Conservation (phyloP, 2,329 filamentous ascomycete species). For the Davidsoniella eucalypti region DNA sequence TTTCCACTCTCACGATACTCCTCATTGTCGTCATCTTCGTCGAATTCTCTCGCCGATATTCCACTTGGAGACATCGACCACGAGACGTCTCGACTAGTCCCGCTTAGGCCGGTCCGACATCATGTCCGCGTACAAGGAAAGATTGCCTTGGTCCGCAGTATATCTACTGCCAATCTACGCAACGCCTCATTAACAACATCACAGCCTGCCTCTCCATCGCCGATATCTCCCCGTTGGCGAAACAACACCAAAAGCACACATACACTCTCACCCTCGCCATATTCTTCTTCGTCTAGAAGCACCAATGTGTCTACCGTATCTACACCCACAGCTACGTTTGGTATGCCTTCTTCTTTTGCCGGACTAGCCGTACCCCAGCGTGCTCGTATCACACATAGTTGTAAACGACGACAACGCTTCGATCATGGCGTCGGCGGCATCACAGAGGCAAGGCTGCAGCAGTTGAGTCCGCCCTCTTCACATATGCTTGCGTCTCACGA, state of each 20-base stretch:
- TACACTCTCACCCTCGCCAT: too few species aligned
- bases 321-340: too few species aligned
- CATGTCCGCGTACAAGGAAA: constrained; percentile 24
- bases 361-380: too few species aligned
- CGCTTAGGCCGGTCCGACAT: constrained; percentile 20
- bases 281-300: too few species aligned
- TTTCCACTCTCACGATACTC: background rate
- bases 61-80: background rate
- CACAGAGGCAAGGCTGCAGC: background rate
- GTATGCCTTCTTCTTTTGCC: too few species aligned
- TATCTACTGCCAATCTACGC: constrained; percentile 19
- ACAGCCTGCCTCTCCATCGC: background rate
- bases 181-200: background rate
- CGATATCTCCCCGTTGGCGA: background rate
- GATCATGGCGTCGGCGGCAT: constrained; percentile 14
- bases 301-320: too few species aligned
- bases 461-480: too few species aligned
- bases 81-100: background rate
- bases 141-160: constrained; percentile 21
- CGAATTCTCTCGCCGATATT: background rate
- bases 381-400: too few species aligned
- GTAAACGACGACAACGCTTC: background rate
- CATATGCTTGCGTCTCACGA: too few species aligned
- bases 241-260: too few species aligned
- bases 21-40: background rate